Evolutionary conservation across 768 basidiomycete genomes (phyloP).

Genomic region (Panellus pusillus): DNA sequence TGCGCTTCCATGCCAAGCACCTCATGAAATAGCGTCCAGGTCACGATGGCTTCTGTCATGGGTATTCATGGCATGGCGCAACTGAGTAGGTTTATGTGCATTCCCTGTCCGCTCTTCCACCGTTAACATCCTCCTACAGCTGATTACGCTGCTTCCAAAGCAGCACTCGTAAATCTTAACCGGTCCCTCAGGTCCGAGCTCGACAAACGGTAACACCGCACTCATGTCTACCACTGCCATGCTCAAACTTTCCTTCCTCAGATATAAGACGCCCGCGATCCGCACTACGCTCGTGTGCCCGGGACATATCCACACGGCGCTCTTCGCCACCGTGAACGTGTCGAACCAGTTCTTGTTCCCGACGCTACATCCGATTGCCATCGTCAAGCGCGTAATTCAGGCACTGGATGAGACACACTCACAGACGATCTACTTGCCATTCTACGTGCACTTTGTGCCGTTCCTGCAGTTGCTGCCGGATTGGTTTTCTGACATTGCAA

Average conservation of each 20-base stretch:
- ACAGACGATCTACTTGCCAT: constrained; percentile 67
- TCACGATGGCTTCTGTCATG: constrained; percentile 77
- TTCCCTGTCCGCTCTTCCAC: not conserved
- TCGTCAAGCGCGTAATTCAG: constrained; percentile 81
- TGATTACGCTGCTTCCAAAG: constrained; percentile 93
- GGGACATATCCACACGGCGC: constrained; percentile 73
- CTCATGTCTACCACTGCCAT: not conserved
- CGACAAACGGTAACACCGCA: constrained; percentile 57
- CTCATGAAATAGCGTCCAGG: constrained; percentile 38
- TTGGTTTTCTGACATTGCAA: constrained; percentile 69
- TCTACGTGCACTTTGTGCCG: constrained; percentile 64
- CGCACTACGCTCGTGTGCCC: constrained; percentile 88
- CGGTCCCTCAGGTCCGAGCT: constrained; percentile 89
- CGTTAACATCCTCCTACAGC: constrained; percentile 39
- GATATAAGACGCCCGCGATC: constrained; percentile 73
- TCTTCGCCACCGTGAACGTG: constrained; percentile 62
- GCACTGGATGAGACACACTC: constrained; percentile 83
- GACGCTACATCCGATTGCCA: constrained; percentile 64
- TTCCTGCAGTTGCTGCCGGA: constrained; percentile 62
- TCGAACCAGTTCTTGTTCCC: constrained; percentile 77
- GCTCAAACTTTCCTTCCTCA: constrained; percentile 25
- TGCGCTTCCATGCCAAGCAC: constrained; percentile 2
- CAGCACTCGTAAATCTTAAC: constrained; percentile 78
- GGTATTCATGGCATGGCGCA: constrained; percentile 71
- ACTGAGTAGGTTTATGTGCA: constrained; percentile 56